Conservation (phyloP, 345 rosid genomes). For the Corchorus olitorius region DNA sequence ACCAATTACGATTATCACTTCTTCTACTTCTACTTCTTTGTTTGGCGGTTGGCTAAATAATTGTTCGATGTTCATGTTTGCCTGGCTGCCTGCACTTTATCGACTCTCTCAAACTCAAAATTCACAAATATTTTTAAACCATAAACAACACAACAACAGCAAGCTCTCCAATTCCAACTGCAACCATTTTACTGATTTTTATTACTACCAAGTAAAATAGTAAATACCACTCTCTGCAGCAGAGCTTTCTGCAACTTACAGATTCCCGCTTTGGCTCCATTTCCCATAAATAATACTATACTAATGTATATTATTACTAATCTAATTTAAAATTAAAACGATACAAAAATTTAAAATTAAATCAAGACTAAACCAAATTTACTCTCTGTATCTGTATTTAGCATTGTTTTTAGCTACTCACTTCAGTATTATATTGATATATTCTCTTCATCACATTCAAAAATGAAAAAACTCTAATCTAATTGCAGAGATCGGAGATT, state of each 20-base stretch:
- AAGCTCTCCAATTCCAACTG: too few species aligned
- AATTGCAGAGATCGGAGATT: background rate
- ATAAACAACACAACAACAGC: too few species aligned
- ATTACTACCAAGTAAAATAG: too few species aligned
- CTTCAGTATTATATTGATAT: background rate
- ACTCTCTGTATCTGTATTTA: background rate
- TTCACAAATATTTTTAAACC: background rate
- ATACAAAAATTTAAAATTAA: too few species aligned
- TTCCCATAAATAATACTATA: constrained; percentile 14
- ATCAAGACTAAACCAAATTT: too few species aligned
- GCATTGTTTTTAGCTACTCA: background rate
- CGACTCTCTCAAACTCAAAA: background rate
- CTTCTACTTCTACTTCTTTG: too few species aligned
- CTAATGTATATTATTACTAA: too few species aligned
- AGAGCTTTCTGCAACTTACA: constrained; percentile 1
- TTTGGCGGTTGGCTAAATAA: too few species aligned
- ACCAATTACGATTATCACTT: background rate
- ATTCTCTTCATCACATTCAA: background rate
- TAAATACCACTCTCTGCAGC: background rate
- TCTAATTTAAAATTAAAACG: too few species aligned
- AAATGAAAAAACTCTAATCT: background rate
- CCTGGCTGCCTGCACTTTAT: background rate
- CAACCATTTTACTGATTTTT: too few species aligned
- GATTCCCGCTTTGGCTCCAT: constrained; percentile 27
- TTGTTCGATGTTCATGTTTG: too few species aligned